Conservation (phyloP, 2,329 filamentous ascomycete genomes). For the Colletotrichum sp. region DNA sequence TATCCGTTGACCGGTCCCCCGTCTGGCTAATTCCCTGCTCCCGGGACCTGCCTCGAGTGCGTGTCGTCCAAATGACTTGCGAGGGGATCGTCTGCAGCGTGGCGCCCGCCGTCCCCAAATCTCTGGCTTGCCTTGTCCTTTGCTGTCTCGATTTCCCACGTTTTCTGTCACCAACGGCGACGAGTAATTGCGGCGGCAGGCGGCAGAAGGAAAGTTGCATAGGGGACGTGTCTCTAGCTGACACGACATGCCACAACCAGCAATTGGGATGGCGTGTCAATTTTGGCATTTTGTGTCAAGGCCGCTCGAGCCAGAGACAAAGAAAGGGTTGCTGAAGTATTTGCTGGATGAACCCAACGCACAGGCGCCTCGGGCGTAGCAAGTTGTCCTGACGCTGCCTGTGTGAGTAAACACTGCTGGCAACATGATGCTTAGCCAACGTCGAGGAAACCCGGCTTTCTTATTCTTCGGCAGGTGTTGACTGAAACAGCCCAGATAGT, state of each 20-base stretch:
- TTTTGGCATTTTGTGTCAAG: background rate
- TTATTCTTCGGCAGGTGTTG: background rate
- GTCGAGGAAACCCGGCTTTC: background rate
- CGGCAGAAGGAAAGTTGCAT: background rate
- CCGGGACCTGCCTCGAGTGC: constrained; percentile 1
- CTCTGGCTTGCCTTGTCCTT: background rate
- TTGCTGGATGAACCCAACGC: background rate
- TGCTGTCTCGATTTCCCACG: background rate
- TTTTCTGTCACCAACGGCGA: background rate
- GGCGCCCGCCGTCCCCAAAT: background rate
- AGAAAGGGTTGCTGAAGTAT: background rate
- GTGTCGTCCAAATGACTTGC: constrained; percentile 4
- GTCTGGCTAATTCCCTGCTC: constrained; percentile 12
- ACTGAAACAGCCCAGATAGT: background rate
- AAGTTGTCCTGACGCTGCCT: background rate
- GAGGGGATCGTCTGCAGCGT: background rate
- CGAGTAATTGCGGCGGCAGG: background rate
- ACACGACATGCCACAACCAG: background rate
- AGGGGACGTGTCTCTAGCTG: background rate
- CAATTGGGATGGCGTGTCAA: background rate
- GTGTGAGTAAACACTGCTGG: background rate
- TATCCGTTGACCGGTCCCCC: background rate
- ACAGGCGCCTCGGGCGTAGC: background rate
- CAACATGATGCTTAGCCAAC: background rate
- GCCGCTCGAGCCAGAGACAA: background rate